Evolutionary conservation across 352 stramenopile species (phyloP).

Genomic region (Phytophthora idaei): DNA sequence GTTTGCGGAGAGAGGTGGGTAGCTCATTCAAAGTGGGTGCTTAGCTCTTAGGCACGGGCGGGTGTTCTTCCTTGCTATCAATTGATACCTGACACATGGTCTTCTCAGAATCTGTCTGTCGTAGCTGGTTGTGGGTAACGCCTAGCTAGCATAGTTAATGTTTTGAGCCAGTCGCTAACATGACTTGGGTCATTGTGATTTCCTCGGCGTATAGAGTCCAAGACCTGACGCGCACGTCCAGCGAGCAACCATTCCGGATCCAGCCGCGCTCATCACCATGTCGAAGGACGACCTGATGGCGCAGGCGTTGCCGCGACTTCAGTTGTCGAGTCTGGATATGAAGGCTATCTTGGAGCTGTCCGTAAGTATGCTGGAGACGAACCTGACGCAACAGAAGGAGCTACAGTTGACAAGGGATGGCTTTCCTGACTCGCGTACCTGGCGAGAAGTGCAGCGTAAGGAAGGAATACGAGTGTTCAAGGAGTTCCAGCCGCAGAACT

Average conservation of each 20-base stretch:
- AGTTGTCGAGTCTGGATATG: conserved; percentile 38
- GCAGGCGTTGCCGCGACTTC: conserved; percentile 42
- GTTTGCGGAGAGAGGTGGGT: neutral
- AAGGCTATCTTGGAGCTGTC: conserved; percentile 46
- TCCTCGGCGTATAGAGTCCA: conserved; percentile 6
- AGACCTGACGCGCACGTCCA: neutral
- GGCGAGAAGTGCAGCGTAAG: conserved; percentile 52
- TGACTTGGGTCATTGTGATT: conserved; percentile 17
- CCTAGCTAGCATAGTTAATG: neutral
- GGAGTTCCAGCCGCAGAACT: conserved; percentile 31
- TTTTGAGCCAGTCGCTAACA: conserved; percentile 26
- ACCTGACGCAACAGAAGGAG: conserved; percentile 51
- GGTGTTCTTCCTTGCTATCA: neutral
- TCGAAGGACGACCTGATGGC: conserved; percentile 43
- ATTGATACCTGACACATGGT: conserved; percentile 12
- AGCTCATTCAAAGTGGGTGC: conserved; percentile 12
- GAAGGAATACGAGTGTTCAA: conserved; percentile 48
- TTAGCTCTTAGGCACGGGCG: neutral
- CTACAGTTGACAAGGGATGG: conserved; percentile 43
- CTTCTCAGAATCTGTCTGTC: conserved; percentile 32
- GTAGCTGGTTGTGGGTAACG: conserved; percentile 4
- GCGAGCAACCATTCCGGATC: conserved; percentile 34
- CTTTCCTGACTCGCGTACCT: conserved; percentile 45
- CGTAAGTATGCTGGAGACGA: conserved; percentile 45
- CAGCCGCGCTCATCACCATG: conserved; percentile 23